A percentile compares a stretch with the other conserved stretches of the same genome.
phyloP scores from a whole-genome alignment of 768 basidiomycete species.

The Boletus barrowsii region DNA sequence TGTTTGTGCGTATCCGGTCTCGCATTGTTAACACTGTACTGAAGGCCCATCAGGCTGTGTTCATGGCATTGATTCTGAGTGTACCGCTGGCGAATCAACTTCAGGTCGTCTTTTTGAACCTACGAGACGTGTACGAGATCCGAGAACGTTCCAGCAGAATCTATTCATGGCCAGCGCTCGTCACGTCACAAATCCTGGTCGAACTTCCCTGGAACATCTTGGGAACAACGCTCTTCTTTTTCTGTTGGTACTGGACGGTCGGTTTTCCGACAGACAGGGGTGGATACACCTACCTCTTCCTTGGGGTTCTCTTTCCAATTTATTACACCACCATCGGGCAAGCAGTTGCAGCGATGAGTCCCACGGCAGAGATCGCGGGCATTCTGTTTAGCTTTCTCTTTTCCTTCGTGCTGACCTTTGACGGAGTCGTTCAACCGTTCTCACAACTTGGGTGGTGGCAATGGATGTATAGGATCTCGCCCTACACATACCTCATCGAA shows the following conservation, averaged over 20 bases:
- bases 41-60: slow-evolving; percentile 41
- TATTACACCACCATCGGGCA: slow-evolving; percentile 64
- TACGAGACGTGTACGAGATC: slow-evolving; percentile 62
- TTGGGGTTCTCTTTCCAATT: slow-evolving; percentile 52
- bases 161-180: slow-evolving; percentile 61
- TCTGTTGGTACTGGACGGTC: slow-evolving; percentile 72
- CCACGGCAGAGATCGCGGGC: slow-evolving; percentile 57
- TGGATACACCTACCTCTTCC: slow-evolving; percentile 57
- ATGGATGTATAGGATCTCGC: slow-evolving; percentile 64
- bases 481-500: slow-evolving; percentile 57
- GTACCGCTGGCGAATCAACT: slow-evolving; percentile 62
- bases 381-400: slow-evolving; percentile 58
- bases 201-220: slow-evolving; percentile 63
- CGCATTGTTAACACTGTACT: neutral
- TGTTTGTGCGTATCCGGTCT: slow-evolving; percentile 47
- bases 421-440: slow-evolving; percentile 68
- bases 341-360: slow-evolving; percentile 58
- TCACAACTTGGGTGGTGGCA: slow-evolving; percentile 62
- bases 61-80: slow-evolving; percentile 50
- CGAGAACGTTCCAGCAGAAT: slow-evolving; percentile 63
- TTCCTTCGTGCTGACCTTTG: slow-evolving; percentile 63
- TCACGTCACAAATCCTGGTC: slow-evolving; percentile 52
- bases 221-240: slow-evolving; percentile 55
- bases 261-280: slow-evolving; percentile 53
- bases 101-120: slow-evolving; percentile 56